Evolutionary conservation across 176 grass and related monocot species (phyloP).

Genomic region (Zoysia pacifica): DNA sequence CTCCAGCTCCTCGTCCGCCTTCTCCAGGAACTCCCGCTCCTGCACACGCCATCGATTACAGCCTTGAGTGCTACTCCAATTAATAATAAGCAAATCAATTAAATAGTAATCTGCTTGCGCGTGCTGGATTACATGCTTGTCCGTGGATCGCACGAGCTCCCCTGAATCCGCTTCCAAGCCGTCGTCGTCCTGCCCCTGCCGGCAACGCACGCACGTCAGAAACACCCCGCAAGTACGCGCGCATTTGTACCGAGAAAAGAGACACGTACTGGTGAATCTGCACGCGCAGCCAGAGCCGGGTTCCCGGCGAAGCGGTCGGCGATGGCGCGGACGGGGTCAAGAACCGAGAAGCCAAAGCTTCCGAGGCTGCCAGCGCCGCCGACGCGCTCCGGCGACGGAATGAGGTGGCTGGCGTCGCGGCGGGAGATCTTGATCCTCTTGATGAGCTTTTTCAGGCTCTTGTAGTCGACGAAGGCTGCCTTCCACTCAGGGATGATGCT

Average conservation of each 20-base stretch:
- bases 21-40: conserved; percentile 74
- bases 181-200: not conserved
- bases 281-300: not conserved
- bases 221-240: too few species aligned
- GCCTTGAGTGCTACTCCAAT: too few species aligned
- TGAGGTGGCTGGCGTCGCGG: not conserved
- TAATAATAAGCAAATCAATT: too few species aligned
- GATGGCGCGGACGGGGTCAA: conserved; percentile 70
- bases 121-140: conserved; percentile 54
- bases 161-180: not conserved
- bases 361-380: not conserved
- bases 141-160: conserved; percentile 36
- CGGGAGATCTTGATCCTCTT: conserved; percentile 75
- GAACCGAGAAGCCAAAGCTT: conserved; percentile 61
- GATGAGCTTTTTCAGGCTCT: conserved; percentile 74
- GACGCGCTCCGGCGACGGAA: not conserved
- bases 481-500: conserved; percentile 81
- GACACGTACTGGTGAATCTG: conserved; percentile 13
- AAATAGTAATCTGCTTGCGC: too few species aligned
- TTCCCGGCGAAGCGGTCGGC: conserved; percentile 39
- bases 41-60: not conserved
- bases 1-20: conserved; percentile 69
- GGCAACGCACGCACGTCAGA: not conserved
- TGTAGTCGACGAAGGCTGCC: conserved; percentile 73
- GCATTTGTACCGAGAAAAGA: not conserved